Evolutionary conservation across 192 early-diverging fungal species (phyloP).

Genomic region (Entomortierella lignicola): DNA sequence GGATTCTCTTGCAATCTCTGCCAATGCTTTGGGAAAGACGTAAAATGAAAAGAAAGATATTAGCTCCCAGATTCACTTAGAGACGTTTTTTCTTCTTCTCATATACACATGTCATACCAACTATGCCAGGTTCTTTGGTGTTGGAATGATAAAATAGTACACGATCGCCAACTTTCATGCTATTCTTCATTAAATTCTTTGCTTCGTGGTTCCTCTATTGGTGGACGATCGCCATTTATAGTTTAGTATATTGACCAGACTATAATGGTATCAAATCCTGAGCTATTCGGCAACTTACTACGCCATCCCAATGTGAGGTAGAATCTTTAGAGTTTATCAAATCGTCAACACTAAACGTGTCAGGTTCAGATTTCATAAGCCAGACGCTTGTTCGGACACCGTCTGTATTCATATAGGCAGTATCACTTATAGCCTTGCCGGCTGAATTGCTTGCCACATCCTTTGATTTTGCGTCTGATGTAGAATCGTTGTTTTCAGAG

Average conservation of each 20-base stretch:
- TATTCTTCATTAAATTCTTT: conserved; percentile 80
- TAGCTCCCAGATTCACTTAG: too few species aligned
- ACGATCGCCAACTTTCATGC: conserved; percentile 79
- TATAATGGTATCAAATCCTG: too few species aligned
- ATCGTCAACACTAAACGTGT: conserved; percentile 76
- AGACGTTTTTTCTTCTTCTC: background rate
- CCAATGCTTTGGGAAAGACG: conserved; percentile 8
- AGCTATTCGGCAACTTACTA: too few species aligned
- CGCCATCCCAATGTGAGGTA: conserved; percentile 83
- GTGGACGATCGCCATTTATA: too few species aligned
- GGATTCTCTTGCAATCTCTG: conserved; percentile 67
- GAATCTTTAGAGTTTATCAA: conserved; percentile 54
- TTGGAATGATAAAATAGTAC: conserved; percentile 91
- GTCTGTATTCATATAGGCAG: background rate
- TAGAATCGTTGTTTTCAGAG: background rate
- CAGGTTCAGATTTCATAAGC: conserved; percentile 89
- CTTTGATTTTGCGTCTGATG: background rate
- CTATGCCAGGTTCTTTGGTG: conserved; percentile 85
- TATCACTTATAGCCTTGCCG: conserved; percentile 1
- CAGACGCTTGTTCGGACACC: conserved; percentile 60
- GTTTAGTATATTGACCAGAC: too few species aligned
- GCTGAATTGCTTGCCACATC: background rate
- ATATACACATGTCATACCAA: conserved; percentile 58
- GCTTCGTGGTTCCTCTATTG: conserved; percentile 80
- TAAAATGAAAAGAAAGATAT: background rate